Percentiles rank a stretch among this genome's conserved stretches.
phyloP scores from a whole-genome alignment of 257 asterid genomes.

The Lantana camara region DNA sequence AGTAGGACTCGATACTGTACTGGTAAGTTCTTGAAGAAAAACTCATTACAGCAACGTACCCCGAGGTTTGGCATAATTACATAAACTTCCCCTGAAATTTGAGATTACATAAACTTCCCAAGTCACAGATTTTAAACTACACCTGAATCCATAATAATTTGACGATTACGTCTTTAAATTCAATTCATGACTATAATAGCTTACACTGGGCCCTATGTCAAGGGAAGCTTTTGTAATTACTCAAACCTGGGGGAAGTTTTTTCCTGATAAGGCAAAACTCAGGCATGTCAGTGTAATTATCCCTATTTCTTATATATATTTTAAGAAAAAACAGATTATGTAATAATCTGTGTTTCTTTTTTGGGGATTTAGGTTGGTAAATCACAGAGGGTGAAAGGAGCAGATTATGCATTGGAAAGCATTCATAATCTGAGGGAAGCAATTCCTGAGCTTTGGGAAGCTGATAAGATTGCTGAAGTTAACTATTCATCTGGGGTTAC shows the following conservation, averaged over 20 bases:
- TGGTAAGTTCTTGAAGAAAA: conserved; percentile 47
- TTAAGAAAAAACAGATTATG: neutral
- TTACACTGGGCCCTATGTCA: too few relatives aligned
- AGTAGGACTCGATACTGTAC: conserved; percentile 78
- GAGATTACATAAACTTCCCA: too few relatives aligned
- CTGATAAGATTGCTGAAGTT: conserved; percentile 58
- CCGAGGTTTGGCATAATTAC: neutral
- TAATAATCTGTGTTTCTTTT: neutral
- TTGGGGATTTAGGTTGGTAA: conserved; percentile 69
- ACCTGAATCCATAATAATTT: too few relatives aligned
- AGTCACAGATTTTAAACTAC: too few relatives aligned
- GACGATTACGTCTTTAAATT: too few relatives aligned
- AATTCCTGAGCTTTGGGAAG: conserved; percentile 87
- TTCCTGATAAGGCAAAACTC: too few relatives aligned
- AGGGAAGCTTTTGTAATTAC: too few relatives aligned
- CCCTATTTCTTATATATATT: too few relatives aligned
- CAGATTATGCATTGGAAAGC: conserved; percentile 90
- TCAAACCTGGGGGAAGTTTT: too few relatives aligned
- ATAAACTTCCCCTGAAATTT: neutral
- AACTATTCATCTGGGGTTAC: conserved; percentile 67
- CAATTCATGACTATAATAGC: too few relatives aligned
- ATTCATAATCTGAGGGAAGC: conserved; percentile 92
- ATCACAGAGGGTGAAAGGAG: conserved; percentile 83
- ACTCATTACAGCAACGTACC: too few relatives aligned
- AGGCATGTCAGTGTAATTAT: too few relatives aligned